phyloP scores from a whole-genome alignment of 176 grass and related monocot species.

The Saccharum spontaneum region DNA sequence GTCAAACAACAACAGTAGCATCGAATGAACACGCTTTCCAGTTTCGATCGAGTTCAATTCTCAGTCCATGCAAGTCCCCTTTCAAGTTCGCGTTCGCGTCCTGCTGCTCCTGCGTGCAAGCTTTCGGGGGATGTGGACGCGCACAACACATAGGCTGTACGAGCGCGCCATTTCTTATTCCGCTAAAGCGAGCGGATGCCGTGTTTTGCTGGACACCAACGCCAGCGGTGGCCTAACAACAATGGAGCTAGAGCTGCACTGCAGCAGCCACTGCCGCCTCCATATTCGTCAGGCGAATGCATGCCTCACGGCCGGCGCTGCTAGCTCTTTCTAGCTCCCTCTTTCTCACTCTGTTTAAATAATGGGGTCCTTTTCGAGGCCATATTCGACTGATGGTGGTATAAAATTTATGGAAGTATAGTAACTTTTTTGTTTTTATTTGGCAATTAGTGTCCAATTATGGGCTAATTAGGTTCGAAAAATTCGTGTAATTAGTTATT shows the following conservation, averaged over 20 bases:
- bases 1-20: slow-evolving; percentile 40
- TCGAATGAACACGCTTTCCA: background rate
- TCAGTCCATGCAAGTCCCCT: background rate
- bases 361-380: slow-evolving; percentile 28
- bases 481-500: too few species aligned
- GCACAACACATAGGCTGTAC: slow-evolving; percentile 13
- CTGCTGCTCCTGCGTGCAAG: background rate
- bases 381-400: slow-evolving; percentile 40
- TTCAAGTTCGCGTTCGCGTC: background rate
- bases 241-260: background rate
- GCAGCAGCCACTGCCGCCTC: slow-evolving; percentile 8
- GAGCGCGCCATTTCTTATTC: slow-evolving; percentile 1
- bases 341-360: background rate
- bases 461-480: too few species aligned
- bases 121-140: slow-evolving; percentile 46
- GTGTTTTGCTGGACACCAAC: slow-evolving; percentile 57
- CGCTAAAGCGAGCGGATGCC: slow-evolving; percentile 36
- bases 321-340: background rate
- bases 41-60: background rate
- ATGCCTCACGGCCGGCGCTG: too few species aligned
- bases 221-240: slow-evolving; percentile 29
- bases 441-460: too few species aligned
- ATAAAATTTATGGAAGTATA: too few species aligned
- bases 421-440: too few species aligned
- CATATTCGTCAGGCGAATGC: background rate